Percentiles rank a stretch among this genome's conserved stretches.
Conservation (phyloP, 78 protist genomes). For the Mantamonas sphyraenae region DNA sequence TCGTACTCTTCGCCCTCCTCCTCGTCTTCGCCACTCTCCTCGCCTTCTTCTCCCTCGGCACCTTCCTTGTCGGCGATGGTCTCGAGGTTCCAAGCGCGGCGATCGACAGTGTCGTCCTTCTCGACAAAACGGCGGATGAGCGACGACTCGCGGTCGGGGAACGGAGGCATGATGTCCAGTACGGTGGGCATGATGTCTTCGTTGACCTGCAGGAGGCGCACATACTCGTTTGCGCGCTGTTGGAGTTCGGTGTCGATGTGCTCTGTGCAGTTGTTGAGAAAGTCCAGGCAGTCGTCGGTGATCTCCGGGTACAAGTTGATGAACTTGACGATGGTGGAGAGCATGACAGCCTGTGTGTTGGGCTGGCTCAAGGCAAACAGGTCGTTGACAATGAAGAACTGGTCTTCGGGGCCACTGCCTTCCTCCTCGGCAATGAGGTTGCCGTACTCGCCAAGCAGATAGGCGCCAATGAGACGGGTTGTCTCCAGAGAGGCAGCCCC, state of each 20-base stretch:
- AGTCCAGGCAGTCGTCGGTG: constrained; percentile 17
- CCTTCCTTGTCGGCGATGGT: no score
- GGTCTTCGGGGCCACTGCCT: constrained; percentile 2
- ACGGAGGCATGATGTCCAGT: constrained; percentile 67
- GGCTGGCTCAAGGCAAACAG: neutral
- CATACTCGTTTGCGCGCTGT: constrained; percentile 95
- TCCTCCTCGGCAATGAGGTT: constrained; percentile 64
- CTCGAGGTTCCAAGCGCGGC: no score
- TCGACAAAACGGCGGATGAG: no score
- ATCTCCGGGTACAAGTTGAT: constrained; percentile 74
- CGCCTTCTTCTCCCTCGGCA: no score
- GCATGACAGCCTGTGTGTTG: constrained; percentile 63
- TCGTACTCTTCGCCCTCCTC: no score
- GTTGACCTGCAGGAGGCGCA: constrained; percentile 12
- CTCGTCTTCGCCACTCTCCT: no score
- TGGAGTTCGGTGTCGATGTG: constrained; percentile 86
- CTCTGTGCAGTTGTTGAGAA: constrained; percentile 23
- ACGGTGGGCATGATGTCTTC: constrained; percentile 12
- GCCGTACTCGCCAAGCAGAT: constrained; percentile 94
- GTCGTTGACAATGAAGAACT: neutral
- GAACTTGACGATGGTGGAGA: constrained; percentile 78
- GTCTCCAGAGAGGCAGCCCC: constrained; percentile 61
- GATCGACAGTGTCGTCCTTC: no score
- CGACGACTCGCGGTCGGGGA: constrained; percentile 50
- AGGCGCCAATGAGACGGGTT: constrained; percentile 71